Conservation (phyloP, 2,329 filamentous ascomycete species). For the Apiospora arundinis region DNA sequence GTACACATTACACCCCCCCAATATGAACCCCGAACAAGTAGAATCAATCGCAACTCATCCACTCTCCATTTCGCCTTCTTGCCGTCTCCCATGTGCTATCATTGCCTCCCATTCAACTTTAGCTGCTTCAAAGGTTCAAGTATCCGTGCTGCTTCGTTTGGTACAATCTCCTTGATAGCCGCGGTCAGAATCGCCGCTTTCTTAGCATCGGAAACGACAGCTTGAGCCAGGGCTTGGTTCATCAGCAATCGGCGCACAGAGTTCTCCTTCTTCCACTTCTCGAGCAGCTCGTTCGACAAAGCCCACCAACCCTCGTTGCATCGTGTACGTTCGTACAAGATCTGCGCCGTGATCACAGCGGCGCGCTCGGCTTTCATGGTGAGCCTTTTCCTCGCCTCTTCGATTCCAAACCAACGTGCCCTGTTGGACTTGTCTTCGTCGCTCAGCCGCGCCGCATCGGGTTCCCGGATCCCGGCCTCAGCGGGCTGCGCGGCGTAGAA, state of each 20-base stretch:
- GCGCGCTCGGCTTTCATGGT: neutral
- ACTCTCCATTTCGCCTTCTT: neutral
- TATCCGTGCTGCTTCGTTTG: neutral
- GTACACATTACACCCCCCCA: neutral
- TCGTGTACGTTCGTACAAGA: neutral
- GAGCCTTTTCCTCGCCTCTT: neutral
- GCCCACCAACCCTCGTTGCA: neutral
- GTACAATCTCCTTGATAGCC: neutral
- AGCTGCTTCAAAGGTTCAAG: neutral
- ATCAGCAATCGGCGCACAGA: neutral
- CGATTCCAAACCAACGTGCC: neutral
- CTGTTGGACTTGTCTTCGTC: conserved; percentile 1
- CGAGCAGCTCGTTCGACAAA: neutral
- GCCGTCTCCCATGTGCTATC: neutral
- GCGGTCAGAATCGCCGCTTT: neutral
- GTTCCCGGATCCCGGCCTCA: neutral
- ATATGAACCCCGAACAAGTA: neutral
- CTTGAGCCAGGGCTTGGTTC: neutral
- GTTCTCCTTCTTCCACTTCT: neutral
- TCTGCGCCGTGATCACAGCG: neutral
- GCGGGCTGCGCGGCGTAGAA: conserved; percentile 10
- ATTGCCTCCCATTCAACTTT: neutral
- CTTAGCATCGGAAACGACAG: neutral
- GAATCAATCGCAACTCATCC: neutral
- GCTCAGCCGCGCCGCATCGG: neutral